Conservation (phyloP, 768 basidiomycete genomes). For the Lentinula guzmanii region DNA sequence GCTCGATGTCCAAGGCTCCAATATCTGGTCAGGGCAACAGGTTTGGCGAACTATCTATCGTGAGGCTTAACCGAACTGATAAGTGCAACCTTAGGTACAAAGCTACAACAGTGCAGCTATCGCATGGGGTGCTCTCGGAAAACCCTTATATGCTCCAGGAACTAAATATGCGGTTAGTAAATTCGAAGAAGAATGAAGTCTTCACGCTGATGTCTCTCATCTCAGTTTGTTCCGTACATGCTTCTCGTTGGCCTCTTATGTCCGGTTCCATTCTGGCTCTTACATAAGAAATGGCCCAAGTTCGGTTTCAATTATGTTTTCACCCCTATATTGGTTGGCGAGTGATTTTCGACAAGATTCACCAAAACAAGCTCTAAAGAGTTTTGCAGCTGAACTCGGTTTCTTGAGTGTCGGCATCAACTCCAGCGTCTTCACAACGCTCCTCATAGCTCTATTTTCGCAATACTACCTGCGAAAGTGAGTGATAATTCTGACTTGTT, state of each 20-base stretch:
- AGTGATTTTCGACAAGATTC: conserved; percentile 8
- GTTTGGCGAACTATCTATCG: conserved; percentile 9
- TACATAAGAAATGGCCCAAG: conserved; percentile 41
- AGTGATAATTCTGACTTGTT: background rate
- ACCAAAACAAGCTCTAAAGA: background rate
- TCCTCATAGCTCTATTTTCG: conserved; percentile 23
- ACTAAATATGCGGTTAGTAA: conserved; percentile 34
- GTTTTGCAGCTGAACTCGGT: conserved; percentile 9
- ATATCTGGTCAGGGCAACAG: conserved; percentile 53
- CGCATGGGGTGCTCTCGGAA: conserved; percentile 50
- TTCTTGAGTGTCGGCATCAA: conserved; percentile 35
- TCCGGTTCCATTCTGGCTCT: conserved; percentile 47
- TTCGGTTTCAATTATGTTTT: conserved; percentile 39
- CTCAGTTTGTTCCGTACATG: conserved; percentile 36
- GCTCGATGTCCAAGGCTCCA: conserved; percentile 38
- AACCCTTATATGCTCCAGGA: conserved; percentile 37
- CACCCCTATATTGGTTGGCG: conserved; percentile 27
- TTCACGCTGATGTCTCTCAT: conserved; percentile 4
- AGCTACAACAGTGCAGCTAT: conserved; percentile 46
- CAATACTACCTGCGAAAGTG: conserved; percentile 31
- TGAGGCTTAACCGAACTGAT: background rate
- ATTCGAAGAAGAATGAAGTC: background rate
- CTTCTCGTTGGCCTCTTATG: conserved; percentile 40
- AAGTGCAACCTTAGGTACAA: conserved; percentile 24
- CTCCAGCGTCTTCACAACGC: conserved; percentile 18